Evolutionary conservation across 2,329 filamentous ascomycete species (phyloP).

Genomic region (Sporothrix phasma): DNA sequence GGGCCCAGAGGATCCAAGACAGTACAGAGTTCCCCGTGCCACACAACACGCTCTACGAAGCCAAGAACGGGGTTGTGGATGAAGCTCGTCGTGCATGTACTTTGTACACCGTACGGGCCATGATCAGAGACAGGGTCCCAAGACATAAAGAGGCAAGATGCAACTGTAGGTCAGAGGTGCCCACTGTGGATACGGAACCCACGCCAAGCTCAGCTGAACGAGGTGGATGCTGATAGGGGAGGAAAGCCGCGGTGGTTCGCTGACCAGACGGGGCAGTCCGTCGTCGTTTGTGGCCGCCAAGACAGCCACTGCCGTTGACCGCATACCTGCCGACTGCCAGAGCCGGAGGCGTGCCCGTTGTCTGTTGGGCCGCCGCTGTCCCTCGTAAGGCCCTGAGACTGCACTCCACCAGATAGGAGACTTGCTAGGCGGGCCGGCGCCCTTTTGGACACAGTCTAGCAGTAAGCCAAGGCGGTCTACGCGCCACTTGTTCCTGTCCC

Average conservation of each 20-base stretch:
- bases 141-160: background rate
- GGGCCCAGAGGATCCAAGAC: too few species aligned
- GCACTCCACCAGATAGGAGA: background rate
- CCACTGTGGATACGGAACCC: background rate
- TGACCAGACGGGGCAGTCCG: too few species aligned
- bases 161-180: background rate
- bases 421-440: background rate
- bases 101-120: background rate
- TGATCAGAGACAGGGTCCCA: background rate
- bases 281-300: too few species aligned
- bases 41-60: too few species aligned
- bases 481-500: background rate
- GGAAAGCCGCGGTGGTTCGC: too few species aligned
- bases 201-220: background rate
- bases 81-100: too few species aligned
- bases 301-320: background rate
- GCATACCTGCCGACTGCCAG: background rate
- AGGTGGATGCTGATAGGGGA: background rate
- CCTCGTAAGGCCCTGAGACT: background rate
- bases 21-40: too few species aligned
- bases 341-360: background rate
- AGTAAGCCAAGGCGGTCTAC: background rate
- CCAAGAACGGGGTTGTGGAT: background rate
- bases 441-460: background rate
- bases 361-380: background rate